Evolutionary conservation across 192 early-diverging fungal genomes (phyloP), one percentile per base, ranked within the genome.

Genomic region (Backusella macrospora): DNA sequence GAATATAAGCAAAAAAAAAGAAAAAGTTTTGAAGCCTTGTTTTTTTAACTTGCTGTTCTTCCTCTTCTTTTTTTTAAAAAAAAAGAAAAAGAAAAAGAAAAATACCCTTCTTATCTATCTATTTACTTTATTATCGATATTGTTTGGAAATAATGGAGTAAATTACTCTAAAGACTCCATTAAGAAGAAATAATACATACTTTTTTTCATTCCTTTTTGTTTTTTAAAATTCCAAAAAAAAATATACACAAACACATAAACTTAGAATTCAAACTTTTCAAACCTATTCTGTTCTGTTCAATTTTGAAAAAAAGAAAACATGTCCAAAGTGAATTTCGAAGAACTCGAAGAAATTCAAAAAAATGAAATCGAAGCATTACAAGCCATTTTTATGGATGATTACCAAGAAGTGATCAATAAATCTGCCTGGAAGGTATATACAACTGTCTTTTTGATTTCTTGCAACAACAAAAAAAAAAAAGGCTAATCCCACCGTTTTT

Each of bases 301-400:
- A 16, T 18, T 65, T 65, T 6, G 16, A 65, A 65, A n/a, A n/a
- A 34, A 40, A 66, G 21, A 39, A 66, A 68, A 5, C 43, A 47
- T 26, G 23, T 13, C 18, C 13, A 14, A 42, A 68, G 40, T 77
- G 70, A 81, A 83, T 77, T 76, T 85, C 37, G 83, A 79, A 63
- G 87, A 86, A 78, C 70, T 88, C 44, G 52, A 83, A 13, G 86
- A 90, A 74, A 75, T 90, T 38, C 92, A 94, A 81, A 75, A 86
- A 48, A 88, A 91, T 77, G 92, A 94, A 81, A 78, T 94, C 34
- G 89, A 88, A 67, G 92, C 89, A 39, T 78, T 93, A 14, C 76
- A 81, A 78, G 87, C 87, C n/a, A 88, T 88, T 39, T 88, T 80
- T 71, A 88, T 88, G 87, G 87, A 86, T 34, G 87, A 88, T 59